phyloP scores from a whole-genome alignment of 1,139 yeast species.

The Lodderomyces beijingensis region DNA sequence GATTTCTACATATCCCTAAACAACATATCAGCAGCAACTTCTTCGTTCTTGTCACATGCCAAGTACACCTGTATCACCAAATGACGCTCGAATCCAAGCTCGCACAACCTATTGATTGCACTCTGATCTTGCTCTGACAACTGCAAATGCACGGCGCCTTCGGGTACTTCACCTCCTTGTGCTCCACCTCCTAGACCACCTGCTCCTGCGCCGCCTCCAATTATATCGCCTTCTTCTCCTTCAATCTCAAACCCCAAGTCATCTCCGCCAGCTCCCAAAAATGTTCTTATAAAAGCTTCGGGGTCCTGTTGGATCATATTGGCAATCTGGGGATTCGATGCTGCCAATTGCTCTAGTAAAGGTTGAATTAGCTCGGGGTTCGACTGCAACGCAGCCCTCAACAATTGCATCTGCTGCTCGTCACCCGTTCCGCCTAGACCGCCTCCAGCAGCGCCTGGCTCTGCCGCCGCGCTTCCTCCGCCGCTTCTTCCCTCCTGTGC shows the following conservation, averaged over 20 bases:
- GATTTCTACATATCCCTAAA: constrained; percentile 47
- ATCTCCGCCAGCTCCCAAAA: constrained; percentile 58
- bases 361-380: constrained; percentile 90
- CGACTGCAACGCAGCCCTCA: constrained; percentile 75
- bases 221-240: constrained; percentile 24
- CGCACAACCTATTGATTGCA: constrained; percentile 84
- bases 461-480: constrained; percentile 24
- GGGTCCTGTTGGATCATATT: constrained; percentile 78
- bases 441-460: constrained; percentile 12
- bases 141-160: constrained; percentile 49
- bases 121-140: constrained; percentile 81
- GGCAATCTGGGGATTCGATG: constrained; percentile 86
- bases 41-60: constrained; percentile 98
- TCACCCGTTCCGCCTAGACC: constrained; percentile 28
- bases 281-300: constrained; percentile 72
- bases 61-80: constrained; percentile 90
- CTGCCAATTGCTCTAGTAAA: constrained; percentile 74
- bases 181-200: too few relatives aligned
- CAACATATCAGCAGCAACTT: constrained; percentile 88
- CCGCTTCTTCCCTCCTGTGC: constrained; percentile 16
- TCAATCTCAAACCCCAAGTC: constrained; percentile 42
- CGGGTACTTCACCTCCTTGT: constrained; percentile 30
- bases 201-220: constrained; percentile 24
- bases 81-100: constrained; percentile 85
- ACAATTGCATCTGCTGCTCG: constrained; percentile 55